Percentiles rank a stretch among this genome's conserved stretches.
phyloP scores from a whole-genome alignment of 257 asterid genomes.

The Solanum acaule region DNA sequence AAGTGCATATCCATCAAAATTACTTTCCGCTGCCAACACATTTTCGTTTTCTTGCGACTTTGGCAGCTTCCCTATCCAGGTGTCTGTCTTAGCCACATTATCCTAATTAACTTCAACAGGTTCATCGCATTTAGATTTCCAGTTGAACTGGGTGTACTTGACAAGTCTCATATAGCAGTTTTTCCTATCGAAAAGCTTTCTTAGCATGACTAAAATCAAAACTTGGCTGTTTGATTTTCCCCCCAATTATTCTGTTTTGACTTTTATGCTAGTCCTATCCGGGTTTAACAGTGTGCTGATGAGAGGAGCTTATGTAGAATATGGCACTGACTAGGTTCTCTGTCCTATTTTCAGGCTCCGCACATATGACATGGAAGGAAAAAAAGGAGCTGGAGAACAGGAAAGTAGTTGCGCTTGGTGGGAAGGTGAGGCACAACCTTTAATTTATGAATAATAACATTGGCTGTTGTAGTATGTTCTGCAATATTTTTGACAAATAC shows the following conservation, averaged over 20 bases:
- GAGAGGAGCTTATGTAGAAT: background rate
- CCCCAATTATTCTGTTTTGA: background rate
- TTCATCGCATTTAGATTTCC: background rate
- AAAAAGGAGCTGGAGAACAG: conserved; percentile 60
- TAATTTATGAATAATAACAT: background rate
- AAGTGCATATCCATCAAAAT: background rate
- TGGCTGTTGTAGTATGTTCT: background rate
- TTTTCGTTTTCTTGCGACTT: background rate
- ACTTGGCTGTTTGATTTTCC: background rate
- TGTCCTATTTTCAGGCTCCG: conserved; percentile 23
- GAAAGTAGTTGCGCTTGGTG: conserved; percentile 69
- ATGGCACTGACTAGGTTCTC: background rate
- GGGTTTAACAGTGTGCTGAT: background rate
- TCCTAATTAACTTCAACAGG: background rate
- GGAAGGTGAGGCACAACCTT: conserved; percentile 37
- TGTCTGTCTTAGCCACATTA: background rate
- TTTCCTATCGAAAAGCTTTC: background rate
- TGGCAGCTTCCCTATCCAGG: background rate
- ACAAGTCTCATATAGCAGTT: background rate
- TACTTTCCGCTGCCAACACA: background rate
- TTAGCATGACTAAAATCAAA: background rate
- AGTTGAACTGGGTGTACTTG: background rate
- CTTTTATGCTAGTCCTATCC: background rate
- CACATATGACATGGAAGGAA: conserved; percentile 77
- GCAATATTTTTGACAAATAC: background rate